phyloP scores from a whole-genome alignment of 208 protist genomes.

The Polymyxa betae region DNA sequence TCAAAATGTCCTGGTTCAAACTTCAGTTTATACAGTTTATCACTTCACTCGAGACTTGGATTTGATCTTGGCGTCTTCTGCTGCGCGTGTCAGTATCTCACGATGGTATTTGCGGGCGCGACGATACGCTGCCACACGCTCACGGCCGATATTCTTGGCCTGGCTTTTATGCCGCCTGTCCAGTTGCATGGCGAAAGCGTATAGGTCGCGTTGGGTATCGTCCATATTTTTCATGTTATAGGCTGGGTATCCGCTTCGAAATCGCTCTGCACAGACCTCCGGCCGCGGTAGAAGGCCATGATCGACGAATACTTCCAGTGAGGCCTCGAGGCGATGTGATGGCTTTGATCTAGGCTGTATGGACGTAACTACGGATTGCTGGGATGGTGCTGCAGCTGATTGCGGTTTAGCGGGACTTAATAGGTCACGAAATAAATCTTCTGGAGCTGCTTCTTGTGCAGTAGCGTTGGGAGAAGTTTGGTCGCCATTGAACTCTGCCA shows the following conservation, averaged over 20 bases:
- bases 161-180: neutral
- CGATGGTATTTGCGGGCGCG: neutral
- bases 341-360: neutral
- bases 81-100: neutral
- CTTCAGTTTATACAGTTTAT: too few relatives aligned
- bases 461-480: neutral
- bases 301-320: conserved; percentile 9
- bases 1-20: too few relatives aligned
- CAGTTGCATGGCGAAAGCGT: neutral
- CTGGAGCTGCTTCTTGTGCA: neutral
- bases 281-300: conserved; percentile 6
- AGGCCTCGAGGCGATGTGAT: neutral
- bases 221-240: conserved; percentile 9
- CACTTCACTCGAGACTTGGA: too few relatives aligned
- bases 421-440: conserved; percentile 1
- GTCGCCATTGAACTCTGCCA: neutral
- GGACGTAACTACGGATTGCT: neutral
- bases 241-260: neutral
- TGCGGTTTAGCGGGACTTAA: neutral
- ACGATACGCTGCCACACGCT: neutral
- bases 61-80: neutral
- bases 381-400: neutral
- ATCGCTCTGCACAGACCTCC: neutral
- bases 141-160: neutral
- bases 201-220: neutral